Conservation (phyloP, 177 flowering plant species). For the Vitis hybrid region DNA sequence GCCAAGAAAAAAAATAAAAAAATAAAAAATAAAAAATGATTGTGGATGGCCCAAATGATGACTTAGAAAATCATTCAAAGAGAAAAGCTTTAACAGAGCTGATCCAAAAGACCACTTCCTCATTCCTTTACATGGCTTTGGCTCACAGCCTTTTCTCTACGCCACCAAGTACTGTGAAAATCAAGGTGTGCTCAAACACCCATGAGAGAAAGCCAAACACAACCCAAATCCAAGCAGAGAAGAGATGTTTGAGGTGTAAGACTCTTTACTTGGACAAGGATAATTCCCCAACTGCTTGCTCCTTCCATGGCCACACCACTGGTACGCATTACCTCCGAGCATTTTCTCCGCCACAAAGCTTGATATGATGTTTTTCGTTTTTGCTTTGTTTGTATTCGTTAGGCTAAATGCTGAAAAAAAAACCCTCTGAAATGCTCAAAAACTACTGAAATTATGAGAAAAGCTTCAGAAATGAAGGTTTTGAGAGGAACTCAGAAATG, state of each 20-base stretch:
- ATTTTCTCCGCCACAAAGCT: no score
- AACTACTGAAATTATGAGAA: no score
- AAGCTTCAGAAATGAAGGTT: no score
- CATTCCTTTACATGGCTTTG: background rate
- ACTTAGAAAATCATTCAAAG: no score
- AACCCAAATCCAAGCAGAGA: constrained; percentile 19
- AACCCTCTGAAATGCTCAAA: no score
- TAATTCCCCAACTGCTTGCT: constrained; percentile 61
- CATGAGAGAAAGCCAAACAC: constrained; percentile 6
- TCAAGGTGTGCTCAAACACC: constrained; percentile 14
- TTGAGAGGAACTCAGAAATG: no score
- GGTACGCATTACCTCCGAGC: constrained; percentile 21
- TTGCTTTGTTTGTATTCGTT: background rate
- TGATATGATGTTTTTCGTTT: no score
- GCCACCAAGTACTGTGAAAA: constrained; percentile 9
- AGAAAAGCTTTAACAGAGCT: no score
- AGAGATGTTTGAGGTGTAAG: constrained; percentile 60
- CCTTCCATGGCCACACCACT: constrained; percentile 67
- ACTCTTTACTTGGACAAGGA: constrained; percentile 48
- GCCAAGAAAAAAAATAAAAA: no score
- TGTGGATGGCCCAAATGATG: no score
- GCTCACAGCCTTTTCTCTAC: constrained; percentile 15
- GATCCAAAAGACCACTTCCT: no score
- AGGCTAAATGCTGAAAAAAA: background rate
- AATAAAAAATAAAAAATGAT: no score